Percentiles rank a stretch among this genome's conserved stretches.
These are phyloP conservation scores for Beauveria caledonica DNA, from an alignment of 2,329 filamentous ascomycete species.

Conservation along the genomic window DNA sequence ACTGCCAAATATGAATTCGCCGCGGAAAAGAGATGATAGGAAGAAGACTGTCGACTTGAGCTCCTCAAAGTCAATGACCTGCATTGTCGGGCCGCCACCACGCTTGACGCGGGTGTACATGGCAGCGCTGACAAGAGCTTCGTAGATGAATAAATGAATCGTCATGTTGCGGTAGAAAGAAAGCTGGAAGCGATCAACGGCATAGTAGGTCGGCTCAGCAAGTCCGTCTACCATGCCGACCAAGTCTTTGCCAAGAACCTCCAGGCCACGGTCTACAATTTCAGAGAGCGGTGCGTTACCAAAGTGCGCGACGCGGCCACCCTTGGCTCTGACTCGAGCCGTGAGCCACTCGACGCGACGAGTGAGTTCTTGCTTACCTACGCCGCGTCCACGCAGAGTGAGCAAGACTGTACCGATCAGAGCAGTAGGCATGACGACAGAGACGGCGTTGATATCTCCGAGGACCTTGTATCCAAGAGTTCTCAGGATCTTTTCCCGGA, in stretches of 20 bases:
- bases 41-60: conserved; percentile 77
- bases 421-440: conserved; percentile 96
- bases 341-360: conserved; percentile 87
- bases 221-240: conserved; percentile 73
- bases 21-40: conserved; percentile 85
- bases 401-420: conserved; percentile 89
- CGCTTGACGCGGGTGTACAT: conserved; percentile 89
- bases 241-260: conserved; percentile 82
- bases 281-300: conserved; percentile 68
- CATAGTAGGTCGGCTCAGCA: conserved; percentile 86
- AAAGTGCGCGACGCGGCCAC: conserved; percentile 90
- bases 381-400: conserved; percentile 83
- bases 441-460: conserved; percentile 89
- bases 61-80: conserved; percentile 68
- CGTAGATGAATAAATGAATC: conserved; percentile 93
- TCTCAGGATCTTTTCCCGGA: conserved; percentile 66
- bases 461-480: conserved; percentile 89
- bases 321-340: conserved; percentile 71
- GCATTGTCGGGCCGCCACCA: conserved; percentile 74
- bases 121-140: conserved; percentile 80
- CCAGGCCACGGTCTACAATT: conserved; percentile 82
- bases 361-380: conserved; percentile 78
- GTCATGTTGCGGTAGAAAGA: conserved; percentile 99
- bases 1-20: conserved; percentile 93
- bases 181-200: conserved; percentile 91